These are phyloP conservation scores for Fusarium sp. DNA, from an alignment of 2,329 filamentous ascomycete genomes.

Conservation along the genomic window DNA sequence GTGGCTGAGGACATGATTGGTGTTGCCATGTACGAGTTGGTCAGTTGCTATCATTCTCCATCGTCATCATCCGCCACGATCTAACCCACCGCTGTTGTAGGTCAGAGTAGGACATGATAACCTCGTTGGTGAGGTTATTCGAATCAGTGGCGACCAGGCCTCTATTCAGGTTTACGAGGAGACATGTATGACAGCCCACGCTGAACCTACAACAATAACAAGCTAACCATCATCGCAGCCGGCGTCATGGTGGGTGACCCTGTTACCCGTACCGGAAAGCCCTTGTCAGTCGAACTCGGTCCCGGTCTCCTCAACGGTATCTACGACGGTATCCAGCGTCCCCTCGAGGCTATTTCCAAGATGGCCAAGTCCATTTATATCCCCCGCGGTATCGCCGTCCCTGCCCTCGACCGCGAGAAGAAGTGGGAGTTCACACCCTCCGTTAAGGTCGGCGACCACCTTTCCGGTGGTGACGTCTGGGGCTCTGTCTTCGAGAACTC, in stretches of 20 bases:
- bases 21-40: constrained; percentile 99
- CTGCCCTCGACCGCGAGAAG: constrained; percentile 87
- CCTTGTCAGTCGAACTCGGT: constrained; percentile 94
- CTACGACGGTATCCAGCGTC: constrained; percentile 98
- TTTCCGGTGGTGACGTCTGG: constrained; percentile 95
- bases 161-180: constrained; percentile 99
- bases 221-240: constrained; percentile 60
- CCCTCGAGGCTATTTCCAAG: constrained; percentile 83
- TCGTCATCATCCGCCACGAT: not conserved
- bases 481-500: constrained; percentile 96
- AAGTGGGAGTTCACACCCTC: constrained; percentile 96
- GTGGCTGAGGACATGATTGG: constrained; percentile 98
- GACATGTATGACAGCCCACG: constrained; percentile 71
- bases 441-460: constrained; percentile 95
- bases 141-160: constrained; percentile 93
- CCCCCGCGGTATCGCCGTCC: constrained; percentile 87
- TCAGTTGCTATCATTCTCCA: constrained; percentile 53
- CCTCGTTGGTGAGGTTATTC: constrained; percentile 96
- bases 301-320: constrained; percentile 98
- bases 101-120: constrained; percentile 91
- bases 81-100: constrained; percentile 52
- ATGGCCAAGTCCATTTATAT: constrained; percentile 93
- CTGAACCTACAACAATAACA: not conserved
- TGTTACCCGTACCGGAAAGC: constrained; percentile 89
- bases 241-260: constrained; percentile 96